phyloP scores from a whole-genome alignment of 2,329 filamentous ascomycete genomes.

The Aspergillus sp. region DNA sequence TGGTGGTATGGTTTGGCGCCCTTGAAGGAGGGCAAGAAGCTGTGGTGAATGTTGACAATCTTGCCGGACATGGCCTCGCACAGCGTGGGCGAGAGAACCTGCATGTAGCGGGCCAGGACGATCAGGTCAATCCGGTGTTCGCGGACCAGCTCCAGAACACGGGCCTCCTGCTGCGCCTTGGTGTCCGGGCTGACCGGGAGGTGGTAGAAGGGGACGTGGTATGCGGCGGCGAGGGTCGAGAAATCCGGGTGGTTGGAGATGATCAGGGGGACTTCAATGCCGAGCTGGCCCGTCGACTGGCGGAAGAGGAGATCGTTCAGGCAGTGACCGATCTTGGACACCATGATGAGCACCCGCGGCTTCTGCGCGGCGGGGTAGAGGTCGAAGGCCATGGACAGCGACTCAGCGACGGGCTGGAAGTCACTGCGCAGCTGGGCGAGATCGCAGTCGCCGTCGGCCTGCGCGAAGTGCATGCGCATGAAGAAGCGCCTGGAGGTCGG shows the following conservation, averaged over 20 bases:
- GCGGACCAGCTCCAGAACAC: slow-evolving; percentile 60
- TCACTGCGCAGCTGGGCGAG: slow-evolving; percentile 46
- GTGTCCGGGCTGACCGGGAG: slow-evolving; percentile 71
- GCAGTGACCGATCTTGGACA: slow-evolving; percentile 80
- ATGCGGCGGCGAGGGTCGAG: slow-evolving; percentile 56
- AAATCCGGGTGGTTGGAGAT: slow-evolving; percentile 77
- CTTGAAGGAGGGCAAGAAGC: slow-evolving; percentile 79
- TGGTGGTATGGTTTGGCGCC: slow-evolving; percentile 83
- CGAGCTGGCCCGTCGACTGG: slow-evolving; percentile 62
- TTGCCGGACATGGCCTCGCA: slow-evolving; percentile 71
- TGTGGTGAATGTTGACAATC: slow-evolving; percentile 90
- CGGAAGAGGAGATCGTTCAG: slow-evolving; percentile 77
- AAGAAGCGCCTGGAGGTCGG: slow-evolving; percentile 67
- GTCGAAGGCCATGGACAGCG: slow-evolving; percentile 62
- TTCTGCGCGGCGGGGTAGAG: slow-evolving; percentile 60
- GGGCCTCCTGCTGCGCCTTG: slow-evolving; percentile 62
- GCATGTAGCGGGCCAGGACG: slow-evolving; percentile 79
- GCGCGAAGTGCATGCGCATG: slow-evolving; percentile 77
- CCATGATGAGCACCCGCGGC: slow-evolving; percentile 74
- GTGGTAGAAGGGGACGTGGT: slow-evolving; percentile 71
- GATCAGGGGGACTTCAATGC: slow-evolving; percentile 66
- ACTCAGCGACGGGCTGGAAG: slow-evolving; percentile 52
- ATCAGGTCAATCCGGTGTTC: slow-evolving; percentile 66
- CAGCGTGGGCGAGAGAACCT: slow-evolving; percentile 65
- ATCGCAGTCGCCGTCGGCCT: slow-evolving; percentile 22